Evolutionary conservation across 768 basidiomycete genomes (phyloP), one percentile per base, ranked within the genome.

Genomic region (Termitomyces sp.): DNA sequence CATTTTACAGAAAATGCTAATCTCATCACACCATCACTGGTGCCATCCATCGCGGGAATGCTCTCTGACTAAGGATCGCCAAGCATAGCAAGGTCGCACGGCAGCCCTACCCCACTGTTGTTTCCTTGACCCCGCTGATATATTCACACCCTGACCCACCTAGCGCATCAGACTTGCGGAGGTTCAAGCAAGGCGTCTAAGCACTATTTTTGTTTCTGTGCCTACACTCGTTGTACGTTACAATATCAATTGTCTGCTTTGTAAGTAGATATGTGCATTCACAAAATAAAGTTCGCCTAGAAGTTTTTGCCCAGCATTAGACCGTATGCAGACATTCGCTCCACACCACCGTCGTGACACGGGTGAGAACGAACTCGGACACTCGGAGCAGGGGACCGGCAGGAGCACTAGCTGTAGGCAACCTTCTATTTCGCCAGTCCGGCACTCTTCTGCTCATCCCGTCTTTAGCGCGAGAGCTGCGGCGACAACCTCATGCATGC

Each of bases 401-500:
- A 24, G 28, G 45, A 28, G 17, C 28, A 41, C 30, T 42, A 17
- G 41, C 26, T 34, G 28, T 22, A 14, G 30, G 28, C 28, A 26
- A 44, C 7, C 42, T 48, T 42, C 30, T 19, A 7, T 1, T 5
- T 47, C 11, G 21, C 38, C 26, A 54, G 21, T 26, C 32, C 46
- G 45, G 40, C 37, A 24, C 34, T 22, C 30, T 14, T 11, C 38
- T 48, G 2, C 12, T 42, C 30, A 10, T 26, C 21, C 54, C 54
- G 54, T 55, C 21, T 14, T 30, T 32, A 55, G 46, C 54, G 49
- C 49, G 49, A 50, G 49, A 50, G 37, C 19, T 22, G 42, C 11
- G 19, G 19, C 17, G 26, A 6, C 12, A 11, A 17, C 30, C 28
- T 40, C 37, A 19, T 40, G 22, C 10, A 26, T 8, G 1, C 8